phyloP scores from a whole-genome alignment of 2,329 filamentous ascomycete species.

The Zasmidium angulare region DNA sequence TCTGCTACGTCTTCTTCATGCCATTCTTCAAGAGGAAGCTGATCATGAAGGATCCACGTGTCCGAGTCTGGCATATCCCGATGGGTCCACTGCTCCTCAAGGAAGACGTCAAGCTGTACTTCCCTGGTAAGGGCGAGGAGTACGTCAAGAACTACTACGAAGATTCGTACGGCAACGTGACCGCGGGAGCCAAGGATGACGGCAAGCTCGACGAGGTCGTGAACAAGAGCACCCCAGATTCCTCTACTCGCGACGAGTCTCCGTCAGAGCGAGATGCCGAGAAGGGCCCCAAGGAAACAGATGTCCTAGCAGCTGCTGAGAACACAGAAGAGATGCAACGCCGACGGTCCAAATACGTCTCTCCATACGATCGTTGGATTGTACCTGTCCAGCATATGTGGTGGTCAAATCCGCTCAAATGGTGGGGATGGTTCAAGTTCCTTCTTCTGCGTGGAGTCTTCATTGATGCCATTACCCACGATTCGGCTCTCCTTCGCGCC shows the following conservation, averaged over 20 bases:
- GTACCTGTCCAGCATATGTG: conserved; percentile 13
- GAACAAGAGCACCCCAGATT: not conserved
- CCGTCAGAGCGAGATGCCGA: not conserved
- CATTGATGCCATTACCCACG: conserved; percentile 35
- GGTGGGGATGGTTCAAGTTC: conserved; percentile 21
- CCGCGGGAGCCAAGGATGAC: conserved; percentile 13
- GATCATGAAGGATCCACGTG: conserved; percentile 60
- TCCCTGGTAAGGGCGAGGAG: conserved; percentile 21
- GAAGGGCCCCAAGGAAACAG: conserved; percentile 1
- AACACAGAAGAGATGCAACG: conserved; percentile 1
- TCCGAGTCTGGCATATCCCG: conserved; percentile 56
- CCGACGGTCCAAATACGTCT: conserved; percentile 1
- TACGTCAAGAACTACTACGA: conserved; percentile 25
- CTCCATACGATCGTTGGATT: conserved; percentile 16
- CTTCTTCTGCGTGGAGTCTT: conserved; percentile 24
- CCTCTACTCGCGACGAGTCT: not conserved
- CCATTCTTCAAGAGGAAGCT: conserved; percentile 61
- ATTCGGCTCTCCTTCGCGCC: conserved; percentile 6
- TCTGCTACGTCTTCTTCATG: conserved; percentile 56
- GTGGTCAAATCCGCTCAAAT: conserved; percentile 40
- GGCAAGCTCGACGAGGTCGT: not conserved
- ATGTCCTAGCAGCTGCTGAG: conserved; percentile 2
- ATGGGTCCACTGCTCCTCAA: conserved; percentile 43
- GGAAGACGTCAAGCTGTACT: conserved; percentile 12
- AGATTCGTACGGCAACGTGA: conserved; percentile 12